phyloP scores from a whole-genome alignment of 257 asterid genomes.

The Solanum ahanhuiri region DNA sequence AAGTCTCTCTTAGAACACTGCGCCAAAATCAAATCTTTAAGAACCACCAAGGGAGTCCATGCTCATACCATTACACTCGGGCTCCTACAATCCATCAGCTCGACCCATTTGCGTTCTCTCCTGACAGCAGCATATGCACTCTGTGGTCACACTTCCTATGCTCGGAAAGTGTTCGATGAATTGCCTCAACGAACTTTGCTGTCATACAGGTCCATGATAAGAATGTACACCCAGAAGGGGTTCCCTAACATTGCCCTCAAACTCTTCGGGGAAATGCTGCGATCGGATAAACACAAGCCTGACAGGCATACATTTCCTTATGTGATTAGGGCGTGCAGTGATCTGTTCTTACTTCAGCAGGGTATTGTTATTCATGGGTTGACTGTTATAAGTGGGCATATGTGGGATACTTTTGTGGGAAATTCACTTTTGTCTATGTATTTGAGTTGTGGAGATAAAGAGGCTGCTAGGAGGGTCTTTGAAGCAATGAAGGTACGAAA shows the following conservation, averaged over 20 bases:
- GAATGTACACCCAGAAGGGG: slow-evolving; percentile 54
- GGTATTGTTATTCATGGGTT: slow-evolving; percentile 68
- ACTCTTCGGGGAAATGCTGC: slow-evolving; percentile 58
- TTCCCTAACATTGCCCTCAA: slow-evolving; percentile 40
- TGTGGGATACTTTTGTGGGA: slow-evolving; percentile 44
- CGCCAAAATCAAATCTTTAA: slow-evolving; percentile 47
- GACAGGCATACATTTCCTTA: slow-evolving; percentile 65
- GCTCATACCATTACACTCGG: slow-evolving; percentile 49
- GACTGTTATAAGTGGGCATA: slow-evolving; percentile 40
- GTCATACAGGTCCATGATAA: slow-evolving; percentile 56
- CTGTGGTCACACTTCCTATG: slow-evolving; percentile 32
- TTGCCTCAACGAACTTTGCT: slow-evolving; percentile 46
- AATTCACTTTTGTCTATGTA: slow-evolving; percentile 83
- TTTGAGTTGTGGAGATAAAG: slow-evolving; percentile 64
- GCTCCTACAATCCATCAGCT: slow-evolving; percentile 20
- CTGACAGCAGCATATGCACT: slow-evolving; percentile 43
- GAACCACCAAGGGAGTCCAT: slow-evolving; percentile 54
- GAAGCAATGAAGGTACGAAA: slow-evolving; percentile 38
- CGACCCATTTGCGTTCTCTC: slow-evolving; percentile 45
- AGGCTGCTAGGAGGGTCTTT: slow-evolving; percentile 54
- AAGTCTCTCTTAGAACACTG: slow-evolving; percentile 51
- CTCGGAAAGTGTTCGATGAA: slow-evolving; percentile 52
- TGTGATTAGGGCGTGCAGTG: slow-evolving; percentile 66
- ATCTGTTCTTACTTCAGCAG: slow-evolving; percentile 36
- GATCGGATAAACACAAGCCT: slow-evolving; percentile 21